Conservation (phyloP, 2,329 filamentous ascomycete genomes). For the Aspergillus glaucus region DNA sequence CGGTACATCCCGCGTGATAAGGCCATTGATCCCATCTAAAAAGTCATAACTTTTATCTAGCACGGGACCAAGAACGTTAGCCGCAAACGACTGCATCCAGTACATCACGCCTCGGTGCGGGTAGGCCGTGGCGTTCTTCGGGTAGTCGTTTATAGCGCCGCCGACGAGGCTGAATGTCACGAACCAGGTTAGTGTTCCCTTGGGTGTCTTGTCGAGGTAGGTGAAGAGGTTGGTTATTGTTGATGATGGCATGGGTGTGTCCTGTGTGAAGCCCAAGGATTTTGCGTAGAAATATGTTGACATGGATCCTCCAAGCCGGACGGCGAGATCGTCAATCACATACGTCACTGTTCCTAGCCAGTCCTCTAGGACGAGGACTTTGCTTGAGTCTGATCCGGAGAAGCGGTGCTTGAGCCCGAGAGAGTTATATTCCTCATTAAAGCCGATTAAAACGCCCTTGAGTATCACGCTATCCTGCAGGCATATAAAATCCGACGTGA, state of each 20-base stretch:
- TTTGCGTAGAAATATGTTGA: slow-evolving; percentile 52
- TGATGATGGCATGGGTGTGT: slow-evolving; percentile 44
- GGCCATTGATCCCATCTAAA: slow-evolving; percentile 46
- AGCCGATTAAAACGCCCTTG: slow-evolving; percentile 57
- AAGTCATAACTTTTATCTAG: slow-evolving; percentile 46
- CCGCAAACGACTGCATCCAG: slow-evolving; percentile 57
- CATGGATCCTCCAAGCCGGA: slow-evolving; percentile 29
- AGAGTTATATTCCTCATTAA: slow-evolving; percentile 49
- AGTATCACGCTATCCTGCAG: slow-evolving; percentile 51
- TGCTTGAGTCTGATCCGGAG: slow-evolving; percentile 13
- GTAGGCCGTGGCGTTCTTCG: slow-evolving; percentile 54
- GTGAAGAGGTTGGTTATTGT: slow-evolving; percentile 47
- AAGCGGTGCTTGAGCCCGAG: slow-evolving; percentile 22
- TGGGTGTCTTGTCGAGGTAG: slow-evolving; percentile 46
- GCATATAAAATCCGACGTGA: slow-evolving; percentile 52
- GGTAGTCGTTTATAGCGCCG: slow-evolving; percentile 53
- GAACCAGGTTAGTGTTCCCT: slow-evolving; percentile 53
- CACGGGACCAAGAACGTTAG: slow-evolving; percentile 43
- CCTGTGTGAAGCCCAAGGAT: slow-evolving; percentile 48
- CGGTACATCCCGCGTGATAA: slow-evolving; percentile 24
- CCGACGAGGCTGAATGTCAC: slow-evolving; percentile 58
- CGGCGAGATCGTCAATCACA: slow-evolving; percentile 19
- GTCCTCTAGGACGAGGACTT: slow-evolving; percentile 20
- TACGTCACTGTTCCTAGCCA: slow-evolving; percentile 22
- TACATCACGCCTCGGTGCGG: slow-evolving; percentile 59